Percentiles rank a stretch among this genome's conserved stretches.
Conservation (phyloP, 2,329 filamentous ascomycete species). For the Ascomycota sp. region DNA sequence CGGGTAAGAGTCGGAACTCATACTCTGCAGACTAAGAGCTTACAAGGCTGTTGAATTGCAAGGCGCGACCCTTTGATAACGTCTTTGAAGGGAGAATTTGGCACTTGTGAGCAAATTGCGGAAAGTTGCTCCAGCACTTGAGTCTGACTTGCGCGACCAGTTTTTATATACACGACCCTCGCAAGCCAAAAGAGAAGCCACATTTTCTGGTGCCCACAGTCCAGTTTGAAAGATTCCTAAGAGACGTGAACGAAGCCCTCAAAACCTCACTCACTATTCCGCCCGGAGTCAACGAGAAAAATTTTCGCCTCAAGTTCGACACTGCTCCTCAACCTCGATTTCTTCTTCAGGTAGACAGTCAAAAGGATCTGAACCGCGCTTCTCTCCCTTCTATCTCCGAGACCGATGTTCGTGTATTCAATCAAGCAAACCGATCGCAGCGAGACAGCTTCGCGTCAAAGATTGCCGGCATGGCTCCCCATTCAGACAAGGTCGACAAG, state of each 20-base stretch:
- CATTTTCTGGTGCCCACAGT: slow-evolving; percentile 45
- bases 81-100: slow-evolving; percentile 43
- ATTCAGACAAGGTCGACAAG: not conserved
- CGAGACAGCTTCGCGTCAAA: slow-evolving; percentile 1
- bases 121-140: slow-evolving; percentile 7
- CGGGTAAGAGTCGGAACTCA: slow-evolving; percentile 12
- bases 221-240: slow-evolving; percentile 45
- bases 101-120: slow-evolving; percentile 43
- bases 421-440: slow-evolving; percentile 5
- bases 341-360: slow-evolving; percentile 34
- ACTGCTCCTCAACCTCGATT: slow-evolving; percentile 45
- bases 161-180: slow-evolving; percentile 43
- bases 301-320: slow-evolving; percentile 42
- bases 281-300: slow-evolving; percentile 22
- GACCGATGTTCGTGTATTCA: slow-evolving; percentile 13
- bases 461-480: not conserved
- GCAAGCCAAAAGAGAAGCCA: slow-evolving; percentile 23
- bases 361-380: slow-evolving; percentile 12
- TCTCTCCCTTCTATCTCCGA: slow-evolving; percentile 15
- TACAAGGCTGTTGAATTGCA: not conserved
- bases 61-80: slow-evolving; percentile 30
- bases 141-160: slow-evolving; percentile 16
- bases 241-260: slow-evolving; percentile 41
- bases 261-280: slow-evolving; percentile 37
- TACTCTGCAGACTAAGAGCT: not conserved